Percentiles rank a stretch among this genome's conserved stretches.
Conservation (phyloP, 805 yeast genomes). For the Komagataella kurtzmanii region DNA sequence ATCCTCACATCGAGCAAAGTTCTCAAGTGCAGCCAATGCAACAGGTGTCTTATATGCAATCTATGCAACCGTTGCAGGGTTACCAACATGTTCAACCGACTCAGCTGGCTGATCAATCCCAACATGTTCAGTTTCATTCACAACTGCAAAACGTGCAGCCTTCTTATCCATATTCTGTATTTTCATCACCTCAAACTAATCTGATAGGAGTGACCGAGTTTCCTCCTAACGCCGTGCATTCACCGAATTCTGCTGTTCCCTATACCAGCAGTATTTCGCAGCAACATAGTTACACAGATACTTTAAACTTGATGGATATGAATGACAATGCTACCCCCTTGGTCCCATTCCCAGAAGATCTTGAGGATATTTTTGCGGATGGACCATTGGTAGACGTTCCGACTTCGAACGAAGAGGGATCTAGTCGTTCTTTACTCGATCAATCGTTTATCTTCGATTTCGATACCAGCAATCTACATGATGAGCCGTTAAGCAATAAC, state of each 20-base stretch:
- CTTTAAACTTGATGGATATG: background rate
- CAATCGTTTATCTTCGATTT: background rate
- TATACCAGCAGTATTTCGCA: background rate
- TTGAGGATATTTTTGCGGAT: background rate
- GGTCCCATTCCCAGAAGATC: background rate
- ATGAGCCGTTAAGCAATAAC: background rate
- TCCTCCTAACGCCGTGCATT: background rate
- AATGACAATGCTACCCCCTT: background rate
- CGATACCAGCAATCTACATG: background rate
- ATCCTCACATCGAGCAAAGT: background rate
- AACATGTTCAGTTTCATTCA: background rate
- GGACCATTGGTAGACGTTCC: background rate
- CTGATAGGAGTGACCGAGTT: background rate
- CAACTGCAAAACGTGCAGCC: background rate
- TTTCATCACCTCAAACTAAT: background rate
- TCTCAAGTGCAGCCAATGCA: background rate
- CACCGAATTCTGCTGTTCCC: background rate
- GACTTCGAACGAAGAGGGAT: background rate
- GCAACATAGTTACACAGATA: background rate
- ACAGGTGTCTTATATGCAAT: background rate
- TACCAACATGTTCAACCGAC: background rate
- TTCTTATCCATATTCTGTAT: background rate
- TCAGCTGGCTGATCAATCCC: background rate
- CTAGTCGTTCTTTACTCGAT: background rate
- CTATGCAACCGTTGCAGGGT: background rate